A percentile compares a stretch with the other conserved stretches of the same genome.
Conservation (phyloP, 1,284 basidiomycete species). For the Apiotrichum brassicae region DNA sequence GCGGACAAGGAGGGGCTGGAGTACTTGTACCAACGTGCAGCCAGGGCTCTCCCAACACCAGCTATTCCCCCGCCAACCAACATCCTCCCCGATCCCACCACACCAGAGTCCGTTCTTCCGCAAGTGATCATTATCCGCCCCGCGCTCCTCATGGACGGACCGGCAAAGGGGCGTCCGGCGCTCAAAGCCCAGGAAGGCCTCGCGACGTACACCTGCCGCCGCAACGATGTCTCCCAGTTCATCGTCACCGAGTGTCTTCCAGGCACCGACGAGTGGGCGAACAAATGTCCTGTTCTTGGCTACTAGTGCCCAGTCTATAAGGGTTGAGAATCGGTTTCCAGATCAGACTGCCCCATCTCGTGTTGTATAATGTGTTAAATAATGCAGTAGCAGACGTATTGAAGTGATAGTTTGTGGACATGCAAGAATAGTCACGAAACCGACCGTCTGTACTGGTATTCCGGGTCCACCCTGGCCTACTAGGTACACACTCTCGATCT, state of each 20-base stretch:
- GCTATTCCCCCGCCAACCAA: background rate
- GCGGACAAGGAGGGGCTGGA: slow-evolving; percentile 29
- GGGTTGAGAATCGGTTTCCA: too few species aligned
- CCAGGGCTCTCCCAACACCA: background rate
- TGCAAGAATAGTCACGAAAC: too few species aligned
- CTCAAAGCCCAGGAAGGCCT: slow-evolving; percentile 12
- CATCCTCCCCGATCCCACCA: slow-evolving; percentile 8
- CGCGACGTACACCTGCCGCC: slow-evolving; percentile 13
- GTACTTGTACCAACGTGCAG: slow-evolving; percentile 22
- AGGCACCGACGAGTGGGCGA: slow-evolving; percentile 20
- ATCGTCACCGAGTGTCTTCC: slow-evolving; percentile 21
- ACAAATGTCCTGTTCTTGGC: slow-evolving; percentile 23
- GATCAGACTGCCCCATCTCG: too few species aligned
- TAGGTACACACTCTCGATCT: too few species aligned
- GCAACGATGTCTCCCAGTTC: slow-evolving; percentile 22
- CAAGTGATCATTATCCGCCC: slow-evolving; percentile 26
- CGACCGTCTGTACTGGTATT: too few species aligned
- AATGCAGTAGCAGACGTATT: too few species aligned
- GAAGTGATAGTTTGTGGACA: too few species aligned
- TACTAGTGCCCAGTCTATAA: slow-evolving; percentile 8
- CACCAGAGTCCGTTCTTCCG: slow-evolving; percentile 15
- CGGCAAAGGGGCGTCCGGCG: slow-evolving; percentile 3
- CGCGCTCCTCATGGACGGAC: slow-evolving; percentile 18
- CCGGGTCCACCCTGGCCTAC: too few species aligned
- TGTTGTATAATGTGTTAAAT: too few species aligned